Evolutionary conservation across 225 moss, liverwort and hornwort species (phyloP).

Genomic region (Polytrichum formosum): DNA sequence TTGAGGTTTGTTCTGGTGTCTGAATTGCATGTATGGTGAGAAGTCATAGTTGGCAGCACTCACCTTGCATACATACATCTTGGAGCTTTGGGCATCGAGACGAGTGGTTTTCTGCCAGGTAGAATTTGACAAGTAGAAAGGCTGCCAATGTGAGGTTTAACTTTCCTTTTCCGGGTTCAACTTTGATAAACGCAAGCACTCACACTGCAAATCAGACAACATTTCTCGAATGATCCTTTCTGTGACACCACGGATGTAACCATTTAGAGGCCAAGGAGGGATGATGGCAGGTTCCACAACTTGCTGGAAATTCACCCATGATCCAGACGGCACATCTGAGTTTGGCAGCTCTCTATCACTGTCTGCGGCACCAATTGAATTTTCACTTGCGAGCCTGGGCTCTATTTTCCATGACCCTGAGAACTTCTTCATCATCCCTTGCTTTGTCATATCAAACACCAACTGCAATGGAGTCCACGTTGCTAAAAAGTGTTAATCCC

Average conservation of each 20-base stretch:
- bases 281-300: conserved; percentile 64
- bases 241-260: conserved; percentile 64
- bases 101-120: too few species aligned
- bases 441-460: conserved; percentile 59
- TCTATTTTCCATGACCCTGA: conserved; percentile 79
- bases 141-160: too few species aligned
- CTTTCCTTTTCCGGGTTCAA: conserved; percentile 10
- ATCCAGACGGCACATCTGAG: conserved; percentile 31
- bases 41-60: too few species aligned
- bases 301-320: conserved; percentile 81
- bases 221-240: conserved; percentile 74
- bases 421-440: conserved; percentile 94
- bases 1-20: too few species aligned
- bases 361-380: conserved; percentile 18
- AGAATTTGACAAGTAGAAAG: too few species aligned
- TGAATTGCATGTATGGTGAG: too few species aligned
- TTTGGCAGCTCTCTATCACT: conserved; percentile 2
- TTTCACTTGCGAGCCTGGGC: conserved; percentile 33
- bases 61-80: too few species aligned
- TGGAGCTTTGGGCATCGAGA: too few species aligned
- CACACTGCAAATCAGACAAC: conserved; percentile 70
- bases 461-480: conserved; percentile 34
- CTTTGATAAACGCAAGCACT: conserved; percentile 60
- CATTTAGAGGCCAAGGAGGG: conserved; percentile 83
- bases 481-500: neutral